Conservation (phyloP, 2,329 filamentous ascomycete genomes). For the Sphaerostilbella broomeana region DNA sequence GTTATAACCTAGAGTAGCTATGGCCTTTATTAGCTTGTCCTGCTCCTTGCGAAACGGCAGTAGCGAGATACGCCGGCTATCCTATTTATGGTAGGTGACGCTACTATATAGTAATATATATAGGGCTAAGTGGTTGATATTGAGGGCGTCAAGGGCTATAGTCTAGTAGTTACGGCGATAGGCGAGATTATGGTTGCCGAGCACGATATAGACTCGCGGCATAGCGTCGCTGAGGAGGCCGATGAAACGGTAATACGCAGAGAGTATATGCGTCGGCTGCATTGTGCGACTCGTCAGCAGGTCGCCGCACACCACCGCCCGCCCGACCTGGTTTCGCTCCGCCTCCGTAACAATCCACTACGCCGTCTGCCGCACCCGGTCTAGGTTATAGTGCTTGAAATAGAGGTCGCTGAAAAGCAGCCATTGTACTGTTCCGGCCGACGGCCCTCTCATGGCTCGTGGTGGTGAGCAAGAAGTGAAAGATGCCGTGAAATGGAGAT, state of each 20-base stretch:
- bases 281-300: slow-evolving; percentile 18
- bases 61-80: slow-evolving; percentile 16
- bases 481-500: background rate
- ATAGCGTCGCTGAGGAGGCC: slow-evolving; percentile 14
- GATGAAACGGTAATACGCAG: slow-evolving; percentile 17
- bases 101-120: slow-evolving; percentile 16
- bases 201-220: slow-evolving; percentile 17
- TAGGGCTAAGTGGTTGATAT: slow-evolving; percentile 15
- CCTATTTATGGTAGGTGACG: slow-evolving; percentile 15
- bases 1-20: slow-evolving; percentile 8
- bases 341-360: slow-evolving; percentile 18
- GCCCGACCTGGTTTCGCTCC: slow-evolving; percentile 10
- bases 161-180: slow-evolving; percentile 21
- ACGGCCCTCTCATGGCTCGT: slow-evolving; percentile 1
- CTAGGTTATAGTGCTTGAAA: slow-evolving; percentile 16
- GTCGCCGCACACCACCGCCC: slow-evolving; percentile 18
- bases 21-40: slow-evolving; percentile 13
- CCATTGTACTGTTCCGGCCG: slow-evolving; percentile 11
- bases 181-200: slow-evolving; percentile 21
- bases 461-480: background rate
- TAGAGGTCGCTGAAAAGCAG: slow-evolving; percentile 19
- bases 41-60: slow-evolving; percentile 20
- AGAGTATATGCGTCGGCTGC: slow-evolving; percentile 17
- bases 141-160: slow-evolving; percentile 17
- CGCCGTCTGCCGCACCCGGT: slow-evolving; percentile 16